Base-by-base conservation (phyloP, 1,139 yeast genomes). In the Geotrichum aggregatum region DNA sequence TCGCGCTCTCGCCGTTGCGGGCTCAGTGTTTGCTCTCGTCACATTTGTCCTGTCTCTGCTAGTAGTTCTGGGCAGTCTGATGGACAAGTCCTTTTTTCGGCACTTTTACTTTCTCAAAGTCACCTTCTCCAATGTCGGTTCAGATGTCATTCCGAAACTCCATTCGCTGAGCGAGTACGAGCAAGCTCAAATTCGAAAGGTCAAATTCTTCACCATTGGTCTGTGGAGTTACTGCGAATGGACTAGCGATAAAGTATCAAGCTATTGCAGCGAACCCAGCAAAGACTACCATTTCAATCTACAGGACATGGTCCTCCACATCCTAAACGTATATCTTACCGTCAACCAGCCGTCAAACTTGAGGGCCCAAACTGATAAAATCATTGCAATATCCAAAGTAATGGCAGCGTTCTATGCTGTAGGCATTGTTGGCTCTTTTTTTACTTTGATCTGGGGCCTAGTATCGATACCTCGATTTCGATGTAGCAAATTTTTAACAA, bases 331-430 rank as follows among this genome's bases (percentile, higher is more conserved):
- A 4, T 36, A 11, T 4, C 41, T 36, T n/a, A 2, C 8, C 10
- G 41, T 36, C 41, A 36, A 36, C 22, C 41, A 36, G 11, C 41
- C 41, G 4, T 24, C 26, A n/a, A 8, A 36, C n/a, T 19, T 36
- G 26, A 14, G 13, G 10, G 24, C 7, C 8, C 8, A n/a, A n/a
- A 36, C 24, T 7, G 41, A 36, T 18, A 3, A 24, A 2, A 18
- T 36, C 11, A 36, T 36, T 14, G 21, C 14, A 11, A 13, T 19
- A n/a, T 36, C 41, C 26, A 16, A 14, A 18, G 26, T 19, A 10
- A 36, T 36, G 41, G 21, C 21, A 2, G 22, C 41, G 14, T 36
- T 36, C 22, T 36, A 36, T 18, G 18, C 18, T 36, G 7, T 36
- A 5, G 41, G 21, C 7, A 18, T 36, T 2, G 26, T 36, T 36